Conservation (phyloP, 352 stramenopile genomes). For the Phytophthora pistaciae region DNA sequence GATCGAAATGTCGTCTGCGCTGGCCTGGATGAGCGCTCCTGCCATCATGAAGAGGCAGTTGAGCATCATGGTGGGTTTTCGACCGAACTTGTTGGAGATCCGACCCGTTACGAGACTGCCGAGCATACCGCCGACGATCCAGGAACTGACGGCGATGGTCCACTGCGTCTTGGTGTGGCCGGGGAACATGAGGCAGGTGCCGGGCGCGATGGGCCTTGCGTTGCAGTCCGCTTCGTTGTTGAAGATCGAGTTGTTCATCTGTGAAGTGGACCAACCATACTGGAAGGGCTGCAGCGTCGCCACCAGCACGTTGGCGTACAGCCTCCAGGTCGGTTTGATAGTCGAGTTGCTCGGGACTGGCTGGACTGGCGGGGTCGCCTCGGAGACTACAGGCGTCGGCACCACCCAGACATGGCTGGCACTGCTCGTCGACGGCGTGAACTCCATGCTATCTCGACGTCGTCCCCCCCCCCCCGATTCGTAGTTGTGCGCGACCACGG, state of each 20-base stretch:
- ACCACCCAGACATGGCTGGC: slow-evolving; percentile 25
- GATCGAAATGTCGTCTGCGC: slow-evolving; percentile 28
- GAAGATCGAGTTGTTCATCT: slow-evolving; percentile 57
- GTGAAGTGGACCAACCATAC: slow-evolving; percentile 57
- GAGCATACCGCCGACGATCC: slow-evolving; percentile 69
- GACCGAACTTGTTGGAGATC: slow-evolving; percentile 52
- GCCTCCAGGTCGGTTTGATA: slow-evolving; percentile 32
- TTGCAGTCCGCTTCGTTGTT: slow-evolving; percentile 56
- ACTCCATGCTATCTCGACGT: slow-evolving; percentile 28
- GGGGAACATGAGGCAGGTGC: slow-evolving; percentile 42
- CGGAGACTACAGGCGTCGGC: slow-evolving; percentile 18
- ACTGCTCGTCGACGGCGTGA: slow-evolving; percentile 32
- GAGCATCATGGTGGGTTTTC: slow-evolving; percentile 40
- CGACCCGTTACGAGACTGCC: slow-evolving; percentile 46
- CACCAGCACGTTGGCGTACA: slow-evolving; percentile 65
- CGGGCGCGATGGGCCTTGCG: slow-evolving; percentile 44
- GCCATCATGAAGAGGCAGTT: slow-evolving; percentile 61
- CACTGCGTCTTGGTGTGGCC: slow-evolving; percentile 50
- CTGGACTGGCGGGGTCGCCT: background rate
- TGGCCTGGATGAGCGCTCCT: slow-evolving; percentile 42
- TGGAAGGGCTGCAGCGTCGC: slow-evolving; percentile 52
- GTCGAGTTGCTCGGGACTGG: slow-evolving; percentile 16
- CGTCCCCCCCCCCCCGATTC: background rate
- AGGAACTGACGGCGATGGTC: slow-evolving; percentile 66
- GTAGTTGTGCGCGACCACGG: background rate